A percentile compares a stretch with the other conserved stretches of the same genome.
Evolutionary conservation across 1,139 yeast species (phyloP).

Genomic region (Suhomyces yuchorum): DNA sequence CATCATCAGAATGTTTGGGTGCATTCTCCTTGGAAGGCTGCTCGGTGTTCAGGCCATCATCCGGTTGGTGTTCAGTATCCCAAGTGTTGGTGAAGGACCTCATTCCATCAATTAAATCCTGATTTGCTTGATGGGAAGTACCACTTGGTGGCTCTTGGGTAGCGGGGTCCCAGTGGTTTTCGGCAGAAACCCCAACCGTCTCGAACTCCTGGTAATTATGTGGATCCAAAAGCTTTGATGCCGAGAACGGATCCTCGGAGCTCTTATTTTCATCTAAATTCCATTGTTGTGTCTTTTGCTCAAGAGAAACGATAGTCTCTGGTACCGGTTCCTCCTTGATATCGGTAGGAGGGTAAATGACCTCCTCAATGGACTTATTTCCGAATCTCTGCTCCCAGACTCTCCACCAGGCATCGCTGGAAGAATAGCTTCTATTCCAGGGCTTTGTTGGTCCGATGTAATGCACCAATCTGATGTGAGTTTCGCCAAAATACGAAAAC

Average conservation of each 20-base stretch:
- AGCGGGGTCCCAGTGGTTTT: constrained; percentile 45
- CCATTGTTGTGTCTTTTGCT: background rate
- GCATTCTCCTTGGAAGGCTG: background rate
- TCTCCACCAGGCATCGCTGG: constrained; percentile 49
- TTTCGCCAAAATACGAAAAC: constrained; percentile 22
- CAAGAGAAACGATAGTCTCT: background rate
- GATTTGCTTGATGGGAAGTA: constrained; percentile 18
- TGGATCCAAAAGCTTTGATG: constrained; percentile 32
- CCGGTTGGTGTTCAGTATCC: no score
- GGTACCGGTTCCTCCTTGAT: background rate
- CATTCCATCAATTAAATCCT: constrained; percentile 17
- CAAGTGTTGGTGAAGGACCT: constrained; percentile 21
- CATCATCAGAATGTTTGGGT: background rate
- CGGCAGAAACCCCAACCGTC: constrained; percentile 24
- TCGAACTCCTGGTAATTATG: constrained; percentile 30
- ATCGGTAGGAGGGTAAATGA: constrained; percentile 5
- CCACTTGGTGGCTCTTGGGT: constrained; percentile 34
- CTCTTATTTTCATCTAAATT: background rate
- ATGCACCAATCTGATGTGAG: constrained; percentile 64
- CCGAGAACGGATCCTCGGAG: constrained; percentile 13
- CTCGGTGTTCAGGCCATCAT: no score
- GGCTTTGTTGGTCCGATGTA: constrained; percentile 85
- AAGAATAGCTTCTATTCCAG: constrained; percentile 47
- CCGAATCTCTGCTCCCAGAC: constrained; percentile 41
- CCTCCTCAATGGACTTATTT: constrained; percentile 17